phyloP scores from a whole-genome alignment of 768 basidiomycete species.

The Suillus bovinus region DNA sequence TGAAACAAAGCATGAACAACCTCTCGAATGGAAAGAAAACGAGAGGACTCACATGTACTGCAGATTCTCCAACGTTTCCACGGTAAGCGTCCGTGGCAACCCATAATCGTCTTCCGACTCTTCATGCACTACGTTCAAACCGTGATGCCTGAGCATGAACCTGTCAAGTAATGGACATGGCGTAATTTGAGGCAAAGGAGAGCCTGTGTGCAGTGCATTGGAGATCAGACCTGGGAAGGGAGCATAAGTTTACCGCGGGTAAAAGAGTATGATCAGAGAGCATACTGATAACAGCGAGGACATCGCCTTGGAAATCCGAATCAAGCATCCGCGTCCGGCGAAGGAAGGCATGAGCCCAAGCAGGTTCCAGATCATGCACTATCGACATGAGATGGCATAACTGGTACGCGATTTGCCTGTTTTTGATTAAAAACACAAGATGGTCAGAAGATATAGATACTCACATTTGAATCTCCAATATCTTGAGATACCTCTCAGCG shows the following conservation, averaged over 20 bases:
- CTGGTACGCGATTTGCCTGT: slow-evolving; percentile 65
- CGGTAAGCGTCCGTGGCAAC: slow-evolving; percentile 65
- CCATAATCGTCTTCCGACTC: slow-evolving; percentile 77
- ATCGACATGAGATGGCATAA: slow-evolving; percentile 77
- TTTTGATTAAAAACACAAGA: slow-evolving; percentile 3
- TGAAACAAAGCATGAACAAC: slow-evolving; percentile 22
- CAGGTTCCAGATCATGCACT: slow-evolving; percentile 67
- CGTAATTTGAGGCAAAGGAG: slow-evolving; percentile 82
- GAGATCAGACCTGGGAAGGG: slow-evolving; percentile 65
- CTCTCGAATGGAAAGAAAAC: slow-evolving; percentile 7
- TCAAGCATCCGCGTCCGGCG: slow-evolving; percentile 74
- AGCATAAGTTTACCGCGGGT: neutral
- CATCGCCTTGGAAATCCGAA: slow-evolving; percentile 80
- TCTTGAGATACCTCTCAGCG: slow-evolving; percentile 67
- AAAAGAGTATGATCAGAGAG: slow-evolving; percentile 2
- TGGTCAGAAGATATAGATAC: slow-evolving; percentile 18
- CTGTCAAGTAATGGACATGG: slow-evolving; percentile 64
- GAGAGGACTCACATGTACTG: slow-evolving; percentile 67
- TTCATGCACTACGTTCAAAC: slow-evolving; percentile 66
- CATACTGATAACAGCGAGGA: slow-evolving; percentile 79
- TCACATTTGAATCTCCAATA: slow-evolving; percentile 69
- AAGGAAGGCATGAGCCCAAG: slow-evolving; percentile 78
- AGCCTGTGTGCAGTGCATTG: slow-evolving; percentile 69
- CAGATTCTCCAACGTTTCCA: slow-evolving; percentile 72
- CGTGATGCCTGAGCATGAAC: slow-evolving; percentile 50